Base-by-base conservation (phyloP, 2,329 filamentous ascomycete genomes). In the Monosporascus sp. region DNA sequence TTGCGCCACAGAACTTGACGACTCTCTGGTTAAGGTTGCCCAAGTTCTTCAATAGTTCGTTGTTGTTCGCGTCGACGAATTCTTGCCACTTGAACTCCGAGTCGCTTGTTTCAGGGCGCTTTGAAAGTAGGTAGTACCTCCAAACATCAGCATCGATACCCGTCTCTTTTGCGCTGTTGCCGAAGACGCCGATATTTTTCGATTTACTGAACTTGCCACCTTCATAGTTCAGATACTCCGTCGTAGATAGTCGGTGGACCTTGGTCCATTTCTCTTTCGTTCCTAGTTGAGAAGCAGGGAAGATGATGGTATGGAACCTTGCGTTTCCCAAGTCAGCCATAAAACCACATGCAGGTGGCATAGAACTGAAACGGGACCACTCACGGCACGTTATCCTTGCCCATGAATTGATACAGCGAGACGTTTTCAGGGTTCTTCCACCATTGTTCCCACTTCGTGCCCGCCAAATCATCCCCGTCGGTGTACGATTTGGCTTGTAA, bases 171-270 rank as follows among this genome's bases (percentile, higher is more conserved):
- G 90, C 92, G 64, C 89, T 90, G 72, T 89, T 92, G 49, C 92
- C 92, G 65, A 97, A 97, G 1, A 97, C 92, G 63, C 92, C 92
- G 38, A 97, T 82, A 34, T 88, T 89, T 62, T 90, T 82, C 49
- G 89, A 94, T 73, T 97, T 97, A 68, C 87, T 92, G 74, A 97
- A 97, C 69, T 97, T 97, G 60, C 89, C 89, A 55, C 84, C 83
- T 69, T 94, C 89, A 65, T 94, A 94, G 74, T 93, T 92, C 59
- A 94, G 78, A 64, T 94, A 92, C 68, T 97, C 92, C 1, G 91
- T 94, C 1, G 91, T 92, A 8, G 89, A 94, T 49, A 97, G 80
- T 65, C 91, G 89, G 72, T 95, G 85, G 36, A 96, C 81, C 82
- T 87, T 89, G 48, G 90, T 96, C 92, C 92, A 97, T 57, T 86